Percentiles rank a stretch among this genome's conserved stretches.
These are phyloP conservation scores for Ustilago curta DNA, from an alignment of 1,284 basidiomycete species.

Conservation along the genomic window DNA sequence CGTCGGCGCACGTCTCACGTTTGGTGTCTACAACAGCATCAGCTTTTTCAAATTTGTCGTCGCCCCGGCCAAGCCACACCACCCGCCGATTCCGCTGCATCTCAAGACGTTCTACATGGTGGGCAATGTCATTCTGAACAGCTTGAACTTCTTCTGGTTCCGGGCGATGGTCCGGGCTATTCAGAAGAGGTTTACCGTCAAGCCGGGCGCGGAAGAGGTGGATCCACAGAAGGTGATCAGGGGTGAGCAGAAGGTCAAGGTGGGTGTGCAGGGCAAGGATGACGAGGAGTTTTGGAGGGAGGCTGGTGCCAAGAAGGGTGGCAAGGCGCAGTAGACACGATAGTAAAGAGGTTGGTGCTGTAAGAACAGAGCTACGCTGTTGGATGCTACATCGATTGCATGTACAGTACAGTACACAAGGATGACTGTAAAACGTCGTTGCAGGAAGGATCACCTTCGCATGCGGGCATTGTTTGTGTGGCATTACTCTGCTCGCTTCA, in stretches of 20 bases:
- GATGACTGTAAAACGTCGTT: neutral
- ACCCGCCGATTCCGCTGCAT: slow-evolving; percentile 33
- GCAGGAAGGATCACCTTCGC: neutral
- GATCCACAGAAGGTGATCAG: slow-evolving; percentile 48
- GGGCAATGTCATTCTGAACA: slow-evolving; percentile 61
- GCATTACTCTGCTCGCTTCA: neutral
- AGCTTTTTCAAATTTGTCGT: slow-evolving; percentile 60
- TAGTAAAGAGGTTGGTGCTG: no score
- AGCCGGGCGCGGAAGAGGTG: slow-evolving; percentile 28
- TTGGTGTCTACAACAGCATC: slow-evolving; percentile 68
- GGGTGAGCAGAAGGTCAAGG: slow-evolving; percentile 54
- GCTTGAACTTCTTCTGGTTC: slow-evolving; percentile 71
- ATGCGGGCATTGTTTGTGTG: no score
- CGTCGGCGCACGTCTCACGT: slow-evolving; percentile 66
- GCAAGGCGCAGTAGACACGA: slow-evolving; percentile 37
- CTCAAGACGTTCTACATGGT: slow-evolving; percentile 53
- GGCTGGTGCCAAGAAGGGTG: slow-evolving; percentile 45
- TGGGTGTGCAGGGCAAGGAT: slow-evolving; percentile 48
- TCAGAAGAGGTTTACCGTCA: slow-evolving; percentile 64
- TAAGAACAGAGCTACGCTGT: neutral
- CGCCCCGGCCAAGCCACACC: slow-evolving; percentile 54
- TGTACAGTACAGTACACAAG: neutral
- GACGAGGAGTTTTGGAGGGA: slow-evolving; percentile 56
- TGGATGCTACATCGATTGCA: neutral
- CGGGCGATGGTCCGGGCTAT: slow-evolving; percentile 68